Evolutionary conservation across 306 rosid species (phyloP).

Genomic region (Betula pendula): DNA sequence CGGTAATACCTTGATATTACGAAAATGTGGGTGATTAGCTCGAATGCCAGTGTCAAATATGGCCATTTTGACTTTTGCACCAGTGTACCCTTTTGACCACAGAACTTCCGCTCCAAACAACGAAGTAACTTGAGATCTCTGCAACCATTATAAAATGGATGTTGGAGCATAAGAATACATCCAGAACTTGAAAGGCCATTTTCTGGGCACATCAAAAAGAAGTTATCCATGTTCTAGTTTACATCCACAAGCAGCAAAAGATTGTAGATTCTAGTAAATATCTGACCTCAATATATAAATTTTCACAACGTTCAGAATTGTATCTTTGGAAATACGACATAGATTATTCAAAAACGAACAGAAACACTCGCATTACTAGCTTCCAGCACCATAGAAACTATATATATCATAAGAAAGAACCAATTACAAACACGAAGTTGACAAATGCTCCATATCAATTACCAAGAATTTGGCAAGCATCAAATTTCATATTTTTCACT

Average conservation of each 20-base stretch:
- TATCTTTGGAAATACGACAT: neutral
- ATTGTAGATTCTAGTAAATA: neutral
- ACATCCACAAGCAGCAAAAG: neutral
- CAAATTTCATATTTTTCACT: neutral
- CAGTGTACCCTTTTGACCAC: slow-evolving; percentile 85
- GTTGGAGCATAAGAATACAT: slow-evolving; percentile 18
- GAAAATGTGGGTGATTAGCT: slow-evolving; percentile 89
- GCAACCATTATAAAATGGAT: slow-evolving; percentile 28
- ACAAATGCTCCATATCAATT: neutral
- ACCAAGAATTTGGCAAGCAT: neutral
- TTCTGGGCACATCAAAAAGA: too few species aligned
- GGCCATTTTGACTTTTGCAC: slow-evolving; percentile 92
- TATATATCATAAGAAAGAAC: neutral
- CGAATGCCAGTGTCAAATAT: slow-evolving; percentile 97
- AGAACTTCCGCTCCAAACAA: slow-evolving; percentile 84
- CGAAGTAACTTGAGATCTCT: slow-evolving; percentile 93
- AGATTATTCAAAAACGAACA: neutral
- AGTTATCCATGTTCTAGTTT: too few species aligned
- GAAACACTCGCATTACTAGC: neutral
- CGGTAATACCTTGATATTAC: slow-evolving; percentile 75
- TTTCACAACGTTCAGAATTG: neutral
- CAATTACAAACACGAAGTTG: neutral
- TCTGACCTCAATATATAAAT: neutral
- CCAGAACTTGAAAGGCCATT: neutral
- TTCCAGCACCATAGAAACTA: neutral